Evolutionary conservation across 352 stramenopile species (phyloP), one percentile per base, ranked within the genome.

Genomic region (Phytopythium ostracodes): DNA sequence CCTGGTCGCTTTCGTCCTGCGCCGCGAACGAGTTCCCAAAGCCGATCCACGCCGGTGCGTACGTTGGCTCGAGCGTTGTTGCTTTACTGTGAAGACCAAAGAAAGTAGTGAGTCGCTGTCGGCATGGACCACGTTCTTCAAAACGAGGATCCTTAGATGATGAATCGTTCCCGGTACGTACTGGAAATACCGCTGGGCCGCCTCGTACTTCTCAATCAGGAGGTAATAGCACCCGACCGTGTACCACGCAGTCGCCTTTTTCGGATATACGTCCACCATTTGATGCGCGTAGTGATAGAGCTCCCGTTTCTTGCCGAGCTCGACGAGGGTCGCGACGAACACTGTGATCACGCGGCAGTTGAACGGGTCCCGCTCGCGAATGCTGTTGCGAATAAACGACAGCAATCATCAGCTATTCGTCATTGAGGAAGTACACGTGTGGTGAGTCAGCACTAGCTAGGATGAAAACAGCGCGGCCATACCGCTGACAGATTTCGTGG

Each of bases 1-100:
- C 97, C 70, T 99, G 96, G 70, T 99, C 97, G 55, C 89, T 98
- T 68, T 99, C 97, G 73, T 99, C 96, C 62, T 98, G 96, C 1
- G 91, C 88, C 0, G 96, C 94, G 78, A 99, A 99, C 4, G 96
- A 89, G 71, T 98, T 96, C 29, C 96, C 96, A 62, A 97, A 99
- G 10, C 92, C 97, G 65, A 99, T 97, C 97, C 97, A 99, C 31
- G 94, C 96, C 27, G 96, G 90, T 0, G 94, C 91, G 64, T 97
- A 98, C n/a, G 86, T 92, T 27, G 91, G 89, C 62, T 97, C 87
- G 35, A 97, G 31, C 9, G 88, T 92, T n/a, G 88, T 96, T 12
- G 89, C 83, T 97, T 96, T 96, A 66, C 87, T 96, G 56, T 20
- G 66, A 51, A 66, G 1, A 35, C 42, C 56, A 42, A 12, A 18